These are phyloP conservation scores for Triticum monococcum DNA, from an alignment of 176 grass and related monocot species.

Conservation along the genomic window DNA sequence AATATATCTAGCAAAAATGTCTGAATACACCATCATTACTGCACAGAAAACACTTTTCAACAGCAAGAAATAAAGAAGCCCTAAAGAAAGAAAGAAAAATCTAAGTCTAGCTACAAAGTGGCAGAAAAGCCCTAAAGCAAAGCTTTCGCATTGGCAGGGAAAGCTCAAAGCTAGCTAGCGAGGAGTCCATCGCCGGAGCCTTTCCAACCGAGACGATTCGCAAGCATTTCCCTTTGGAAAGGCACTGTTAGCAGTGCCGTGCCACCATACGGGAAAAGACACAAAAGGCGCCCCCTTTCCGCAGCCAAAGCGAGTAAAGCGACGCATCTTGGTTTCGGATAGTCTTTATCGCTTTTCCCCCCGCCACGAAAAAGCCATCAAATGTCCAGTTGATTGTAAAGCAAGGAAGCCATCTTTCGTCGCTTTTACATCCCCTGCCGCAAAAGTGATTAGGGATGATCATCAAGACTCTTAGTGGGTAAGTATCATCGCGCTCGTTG, in stretches of 20 bases:
- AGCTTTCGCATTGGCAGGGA: constrained; percentile 30
- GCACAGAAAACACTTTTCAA: background rate
- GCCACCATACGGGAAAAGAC: constrained; percentile 25
- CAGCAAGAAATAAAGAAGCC: background rate
- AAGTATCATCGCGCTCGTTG: background rate
- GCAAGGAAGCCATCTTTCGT: constrained; percentile 23
- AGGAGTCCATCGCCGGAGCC: constrained; percentile 14
- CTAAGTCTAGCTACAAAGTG: background rate
- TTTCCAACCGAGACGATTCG: constrained; percentile 46
- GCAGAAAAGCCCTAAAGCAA: background rate
- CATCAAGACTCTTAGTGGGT: constrained; percentile 5
- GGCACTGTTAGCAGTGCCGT: constrained; percentile 8
- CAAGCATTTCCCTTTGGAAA: constrained; percentile 12
- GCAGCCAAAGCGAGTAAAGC: constrained; percentile 12
- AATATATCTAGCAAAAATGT: too few species aligned
- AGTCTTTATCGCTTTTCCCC: background rate
- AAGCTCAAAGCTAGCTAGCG: background rate
- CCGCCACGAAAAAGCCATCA: constrained; percentile 21
- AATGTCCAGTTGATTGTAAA: constrained; percentile 22
- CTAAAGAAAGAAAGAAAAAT: background rate
- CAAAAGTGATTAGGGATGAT: background rate
- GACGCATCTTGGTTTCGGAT: constrained; percentile 19
- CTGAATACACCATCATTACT: background rate
- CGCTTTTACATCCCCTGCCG: background rate
- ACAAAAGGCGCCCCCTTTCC: constrained; percentile 18